Percentiles rank a stretch among this genome's conserved stretches.
Conservation (phyloP, 2,329 filamentous ascomycete genomes). For the Fusarium floridanum region DNA sequence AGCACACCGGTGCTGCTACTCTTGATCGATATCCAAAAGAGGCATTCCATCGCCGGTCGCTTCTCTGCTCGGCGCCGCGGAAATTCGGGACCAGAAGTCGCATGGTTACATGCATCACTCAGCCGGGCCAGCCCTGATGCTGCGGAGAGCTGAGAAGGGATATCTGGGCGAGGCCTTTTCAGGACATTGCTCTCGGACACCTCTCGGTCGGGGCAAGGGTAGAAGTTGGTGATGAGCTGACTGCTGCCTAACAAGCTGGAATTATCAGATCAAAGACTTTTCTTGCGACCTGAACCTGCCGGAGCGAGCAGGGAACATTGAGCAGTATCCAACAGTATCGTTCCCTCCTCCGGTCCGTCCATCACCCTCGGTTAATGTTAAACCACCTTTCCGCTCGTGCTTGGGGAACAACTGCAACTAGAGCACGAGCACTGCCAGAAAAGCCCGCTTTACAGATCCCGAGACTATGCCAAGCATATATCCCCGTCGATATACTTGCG, state of each 20-base stretch:
- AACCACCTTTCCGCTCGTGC: not conserved
- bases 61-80: not conserved
- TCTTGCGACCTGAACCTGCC: not conserved
- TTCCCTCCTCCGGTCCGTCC: not conserved
- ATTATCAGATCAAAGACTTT: not conserved
- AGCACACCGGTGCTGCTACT: not conserved
- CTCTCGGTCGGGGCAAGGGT: not conserved
- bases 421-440: not conserved
- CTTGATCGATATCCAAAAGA: not conserved
- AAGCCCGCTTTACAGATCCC: not conserved
- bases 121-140: not conserved
- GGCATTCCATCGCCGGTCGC: not conserved
- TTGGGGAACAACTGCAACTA: not conserved
- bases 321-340: not conserved
- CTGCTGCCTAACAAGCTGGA: conserved; percentile 2
- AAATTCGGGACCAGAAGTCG: not conserved
- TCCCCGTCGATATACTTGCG: not conserved
- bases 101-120: not conserved
- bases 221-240: not conserved
- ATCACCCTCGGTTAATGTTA: not conserved
- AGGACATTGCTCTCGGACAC: not conserved
- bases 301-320: not conserved
- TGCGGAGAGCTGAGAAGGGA: conserved; percentile 3
- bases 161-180: not conserved
- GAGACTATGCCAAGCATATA: not conserved